Base-by-base conservation (phyloP, 1,139 yeast species). In the Suhomyces bolitotheri region DNA sequence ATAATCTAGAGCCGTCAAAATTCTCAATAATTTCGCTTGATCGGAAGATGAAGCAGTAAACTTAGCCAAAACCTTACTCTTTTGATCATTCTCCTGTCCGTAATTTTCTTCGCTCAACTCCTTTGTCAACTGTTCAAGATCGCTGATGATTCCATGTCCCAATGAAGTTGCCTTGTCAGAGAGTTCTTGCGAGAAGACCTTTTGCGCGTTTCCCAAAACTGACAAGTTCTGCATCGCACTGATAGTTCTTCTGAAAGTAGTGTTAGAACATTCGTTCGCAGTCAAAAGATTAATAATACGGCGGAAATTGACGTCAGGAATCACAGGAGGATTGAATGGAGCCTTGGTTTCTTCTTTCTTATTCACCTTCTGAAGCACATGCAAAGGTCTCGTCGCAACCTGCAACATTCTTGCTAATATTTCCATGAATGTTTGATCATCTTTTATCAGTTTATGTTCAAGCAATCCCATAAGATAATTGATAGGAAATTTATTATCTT, bases 1-100 rank as follows among this genome's bases (percentile, higher is more conserved):
- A 51, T 84, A 89, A 52, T 90, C 97, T 44, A 90, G 71, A 0
- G 97, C 96, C 0, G 97, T 90, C 47, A 90, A 68, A 5, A 89
- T 82, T 36, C 96, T 71, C 40, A 92, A 66, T 14, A 92, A 63
- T 51, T 89, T 89, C 7, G 97, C 88, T 57, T 90, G 97, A 42
- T 85, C 89, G 0, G 96, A 85, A 32, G 87, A 80, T 2, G 90
- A 79, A 0, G 90, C 80, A 11, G 94, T 84, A 52, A 90, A 88
- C 48, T 78, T 78, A 12, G 78, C 66, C 45, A 89, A 69, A 2
- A 74, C 60, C 33, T 75, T 77, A 15, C 75, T 71, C 34, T 76
- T 78, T 1, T 69, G 71, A 7, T 32, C 14, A 15, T 76, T 71
- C 34, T 76, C 78, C 1, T 69, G 71, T 5, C 33, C 14, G 5